phyloP scores from a whole-genome alignment of 257 asterid species.

The Solanum rostratum region DNA sequence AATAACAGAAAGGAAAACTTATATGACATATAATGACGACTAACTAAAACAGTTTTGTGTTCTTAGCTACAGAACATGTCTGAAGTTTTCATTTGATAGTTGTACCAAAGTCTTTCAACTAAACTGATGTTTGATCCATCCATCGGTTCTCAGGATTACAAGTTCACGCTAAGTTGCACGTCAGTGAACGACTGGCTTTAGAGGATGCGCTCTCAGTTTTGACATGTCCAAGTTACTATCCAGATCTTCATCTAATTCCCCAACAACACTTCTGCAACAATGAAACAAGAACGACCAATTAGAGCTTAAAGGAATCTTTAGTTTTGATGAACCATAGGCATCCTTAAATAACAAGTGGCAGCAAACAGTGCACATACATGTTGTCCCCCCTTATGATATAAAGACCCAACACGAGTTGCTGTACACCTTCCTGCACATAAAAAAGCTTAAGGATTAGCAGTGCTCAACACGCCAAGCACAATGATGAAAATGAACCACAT shows the following conservation, averaged over 20 bases:
- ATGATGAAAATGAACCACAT: background rate
- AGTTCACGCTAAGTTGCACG: background rate
- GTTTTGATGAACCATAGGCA: background rate
- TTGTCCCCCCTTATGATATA: constrained; percentile 96
- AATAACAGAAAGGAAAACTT: background rate
- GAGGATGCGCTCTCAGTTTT: constrained; percentile 83
- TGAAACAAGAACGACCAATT: background rate
- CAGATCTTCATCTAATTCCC: constrained; percentile 88
- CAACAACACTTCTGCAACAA: constrained; percentile 69
- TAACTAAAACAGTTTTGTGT: background rate
- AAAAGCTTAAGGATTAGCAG: background rate
- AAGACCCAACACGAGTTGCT: constrained; percentile 94
- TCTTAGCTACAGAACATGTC: background rate
- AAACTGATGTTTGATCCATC: background rate
- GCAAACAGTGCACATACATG: constrained; percentile 38
- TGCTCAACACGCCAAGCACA: background rate
- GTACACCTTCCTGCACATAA: constrained; percentile 81
- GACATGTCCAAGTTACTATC: constrained; percentile 88
- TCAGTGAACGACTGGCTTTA: constrained; percentile 91
- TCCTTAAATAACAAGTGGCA: background rate
- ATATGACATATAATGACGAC: background rate
- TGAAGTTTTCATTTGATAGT: background rate
- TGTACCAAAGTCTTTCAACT: background rate
- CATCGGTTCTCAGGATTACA: background rate
- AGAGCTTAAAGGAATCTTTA: background rate